phyloP scores from a whole-genome alignment of 805 yeast genomes.

The Ogataea parapolymorpha region DNA sequence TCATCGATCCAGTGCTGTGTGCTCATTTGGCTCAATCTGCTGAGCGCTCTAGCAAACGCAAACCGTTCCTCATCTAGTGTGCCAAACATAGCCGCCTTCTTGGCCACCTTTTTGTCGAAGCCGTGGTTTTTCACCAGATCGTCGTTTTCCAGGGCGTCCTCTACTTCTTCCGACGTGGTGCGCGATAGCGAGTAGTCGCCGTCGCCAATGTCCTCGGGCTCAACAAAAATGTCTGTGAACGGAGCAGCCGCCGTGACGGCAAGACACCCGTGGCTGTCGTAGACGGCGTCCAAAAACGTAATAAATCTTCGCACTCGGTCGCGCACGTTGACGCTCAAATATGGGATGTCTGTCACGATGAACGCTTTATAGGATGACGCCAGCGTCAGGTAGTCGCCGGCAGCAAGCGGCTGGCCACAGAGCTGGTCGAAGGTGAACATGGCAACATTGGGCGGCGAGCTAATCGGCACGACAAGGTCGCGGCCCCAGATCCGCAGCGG shows the following conservation, averaged over 20 bases:
- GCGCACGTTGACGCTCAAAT: slow-evolving; percentile 68
- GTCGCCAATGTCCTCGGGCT: slow-evolving; percentile 59
- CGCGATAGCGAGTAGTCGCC: slow-evolving; percentile 41
- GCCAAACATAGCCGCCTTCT: slow-evolving; percentile 73
- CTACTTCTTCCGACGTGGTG: slow-evolving; percentile 25
- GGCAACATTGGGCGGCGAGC: slow-evolving; percentile 79
- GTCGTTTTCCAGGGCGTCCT: slow-evolving; percentile 45
- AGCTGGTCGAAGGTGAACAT: slow-evolving; percentile 83
- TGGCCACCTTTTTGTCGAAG: slow-evolving; percentile 66
- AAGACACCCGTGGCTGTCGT: slow-evolving; percentile 82
- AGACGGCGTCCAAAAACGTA: slow-evolving; percentile 92
- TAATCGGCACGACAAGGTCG: slow-evolving; percentile 65
- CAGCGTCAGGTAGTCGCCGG: slow-evolving; percentile 88
- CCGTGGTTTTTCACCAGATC: slow-evolving; percentile 73
- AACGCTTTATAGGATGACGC: slow-evolving; percentile 74
- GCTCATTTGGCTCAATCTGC: slow-evolving; percentile 90
- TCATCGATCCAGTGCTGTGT: slow-evolving; percentile 77
- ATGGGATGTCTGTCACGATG: slow-evolving; percentile 91
- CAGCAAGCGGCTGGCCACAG: slow-evolving; percentile 85
- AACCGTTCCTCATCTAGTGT: slow-evolving; percentile 87
- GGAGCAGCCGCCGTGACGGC: slow-evolving; percentile 90
- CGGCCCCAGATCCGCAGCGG: slow-evolving; percentile 83
- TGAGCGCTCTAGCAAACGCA: slow-evolving; percentile 93
- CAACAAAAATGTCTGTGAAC: slow-evolving; percentile 81
- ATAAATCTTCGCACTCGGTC: slow-evolving; percentile 89